A percentile compares a stretch with the other conserved stretches of the same genome.
These are phyloP conservation scores for Rhizophlyctis rosea DNA, from an alignment of 192 early-diverging fungal genomes.

Conservation along the genomic window DNA sequence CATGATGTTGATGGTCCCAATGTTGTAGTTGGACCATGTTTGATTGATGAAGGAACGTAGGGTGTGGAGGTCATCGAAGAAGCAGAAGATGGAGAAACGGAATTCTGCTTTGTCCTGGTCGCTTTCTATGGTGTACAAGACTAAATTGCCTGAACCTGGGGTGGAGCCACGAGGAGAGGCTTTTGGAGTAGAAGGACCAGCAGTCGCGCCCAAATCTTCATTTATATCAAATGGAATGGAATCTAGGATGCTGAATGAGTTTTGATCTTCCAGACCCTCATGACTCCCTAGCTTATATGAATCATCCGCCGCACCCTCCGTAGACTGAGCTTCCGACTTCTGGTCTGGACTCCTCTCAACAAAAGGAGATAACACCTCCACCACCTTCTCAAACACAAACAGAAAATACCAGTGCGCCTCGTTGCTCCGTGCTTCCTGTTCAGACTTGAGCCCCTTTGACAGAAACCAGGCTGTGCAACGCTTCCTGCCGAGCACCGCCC, in stretches of 20 bases:
- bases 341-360: background rate
- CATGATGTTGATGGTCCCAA: conserved; percentile 7
- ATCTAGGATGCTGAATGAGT: conserved; percentile 1
- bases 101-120: conserved; percentile 7
- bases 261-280: conserved; percentile 3
- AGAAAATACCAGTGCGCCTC: conserved; percentile 15
- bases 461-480: conserved; percentile 7
- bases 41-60: conserved; percentile 11
- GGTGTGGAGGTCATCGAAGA: conserved; percentile 10
- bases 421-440: background rate
- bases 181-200: too few relatives aligned
- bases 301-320: background rate
- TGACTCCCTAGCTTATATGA: background rate
- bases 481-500: conserved; percentile 8
- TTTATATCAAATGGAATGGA: background rate
- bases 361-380: background rate
- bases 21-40: conserved; percentile 1
- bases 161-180: too few relatives aligned
- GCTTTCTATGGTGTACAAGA: background rate
- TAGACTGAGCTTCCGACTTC: background rate
- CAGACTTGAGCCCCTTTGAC: background rate
- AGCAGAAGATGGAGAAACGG: conserved; percentile 2
- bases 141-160: too few relatives aligned
- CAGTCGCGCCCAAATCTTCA: background rate
- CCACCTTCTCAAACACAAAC: conserved; percentile 4